Evolutionary conservation across 192 early-diverging fungal genomes (phyloP), one percentile per base, ranked within the genome.

Genomic region (Gamsiella multidivaricata): DNA sequence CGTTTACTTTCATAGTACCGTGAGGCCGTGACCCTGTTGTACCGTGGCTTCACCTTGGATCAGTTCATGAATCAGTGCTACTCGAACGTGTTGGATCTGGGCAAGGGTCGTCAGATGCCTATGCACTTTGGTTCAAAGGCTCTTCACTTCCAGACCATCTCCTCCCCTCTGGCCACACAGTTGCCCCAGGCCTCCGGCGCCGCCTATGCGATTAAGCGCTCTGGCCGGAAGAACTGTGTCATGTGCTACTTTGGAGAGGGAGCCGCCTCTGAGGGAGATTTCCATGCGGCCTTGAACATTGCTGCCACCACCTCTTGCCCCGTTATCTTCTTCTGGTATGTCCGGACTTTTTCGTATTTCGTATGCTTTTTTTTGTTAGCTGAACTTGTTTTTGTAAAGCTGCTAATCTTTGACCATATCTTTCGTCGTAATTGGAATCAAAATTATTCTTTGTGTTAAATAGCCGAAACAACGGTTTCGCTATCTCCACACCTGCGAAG

Each of bases 221-320:
- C 86, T 53, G 90, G 92, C 4, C 86, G 87, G 60, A 89, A 93
- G 57, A 92, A 90, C 59, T 94, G 92, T 78, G 89, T 88, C 8
- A 86, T 97, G 39, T 97, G 95, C 85, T 99, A 93, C 81, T 99
- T 99, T 90, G 97, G 97, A 37, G 97, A 99, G 73, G 97, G 97
- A 34, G 93, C 97, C 41, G 97, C 97, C 28, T 92, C 89, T 42
- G 97, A 99, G 80, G 97, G 97, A 42, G 97, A 99, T 79, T 98
- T 97, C 80, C 97, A 99, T 75, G 93, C 96, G 9, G 97, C 93
- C 2, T 82, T 99, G 60, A 99, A 99, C 84, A 96, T 99, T 87
- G 97, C 97, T 0, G 90, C 96, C 18, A 98, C 96, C 3, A 88
- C 94, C 52, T 91, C 90, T 54, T 88, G 91, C 61, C 97, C 97